Evolutionary conservation across 495 filamentous ascomycete species (phyloP), one percentile per base, ranked within the genome.

Genomic region (Aspergillus sclerotiicarbonarius): DNA sequence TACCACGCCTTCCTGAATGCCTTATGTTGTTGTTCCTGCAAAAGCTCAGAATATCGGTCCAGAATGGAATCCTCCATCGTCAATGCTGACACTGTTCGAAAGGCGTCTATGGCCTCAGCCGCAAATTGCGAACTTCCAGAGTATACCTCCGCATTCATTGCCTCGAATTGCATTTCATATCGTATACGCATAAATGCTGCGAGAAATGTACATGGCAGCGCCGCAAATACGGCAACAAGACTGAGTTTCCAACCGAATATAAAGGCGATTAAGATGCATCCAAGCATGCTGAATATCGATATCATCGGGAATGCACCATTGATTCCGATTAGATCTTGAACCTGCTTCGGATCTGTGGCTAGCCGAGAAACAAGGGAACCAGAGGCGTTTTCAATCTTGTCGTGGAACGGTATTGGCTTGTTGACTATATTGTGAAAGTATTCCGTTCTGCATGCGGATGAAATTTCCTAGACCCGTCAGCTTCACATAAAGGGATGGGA

Each of bases 201-300:
- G 4, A 78, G 64, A 20, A 87, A 70, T 45, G 86, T 67, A 16
- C 81, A 68, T 13, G 85, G 84, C 25, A 87, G 66, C 3, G 75
- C 73, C 6, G 77, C 78, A 19, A 87, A 76, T 33, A 82, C 71
- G 8, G 85, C 75, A 13, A 87, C 78, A 0, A 85, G 69, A 1
- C 76, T 78, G 3, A 88, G 76, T 59, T 86, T 87, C 84, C 85
- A 87, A 6, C 84, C 85, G 51, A 84, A 73, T 15, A 81, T 67
- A 56, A 86, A 82, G 0, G 84, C 75, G 25, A 87, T 67, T 12
- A 79, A 70, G 52, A 85, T 74, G 8, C 82, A 80, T 1, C 79
- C 77, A 33, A 86, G 75, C 55, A 81, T 76, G 37, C 71, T 83
- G 54, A 84, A 74, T 25, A 80, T 74, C 2, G 68, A 69, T 4